Evolutionary conservation across 306 rosid genomes (phyloP).

Genomic region (Begonia fuchsioides): DNA sequence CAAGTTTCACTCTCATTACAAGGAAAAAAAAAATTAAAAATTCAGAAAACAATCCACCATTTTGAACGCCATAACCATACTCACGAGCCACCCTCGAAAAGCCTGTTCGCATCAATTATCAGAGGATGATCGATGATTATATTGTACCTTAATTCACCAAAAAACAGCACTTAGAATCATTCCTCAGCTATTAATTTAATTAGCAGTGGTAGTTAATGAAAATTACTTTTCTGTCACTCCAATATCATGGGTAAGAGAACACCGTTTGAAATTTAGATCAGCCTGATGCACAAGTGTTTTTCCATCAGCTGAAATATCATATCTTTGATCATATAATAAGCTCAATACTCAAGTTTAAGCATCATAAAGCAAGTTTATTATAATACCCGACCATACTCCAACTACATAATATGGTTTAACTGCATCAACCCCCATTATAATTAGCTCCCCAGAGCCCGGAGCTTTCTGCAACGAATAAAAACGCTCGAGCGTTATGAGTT

Average conservation of each 20-base stretch:
- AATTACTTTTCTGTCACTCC: conserved; percentile 48
- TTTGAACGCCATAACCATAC: conserved; percentile 8
- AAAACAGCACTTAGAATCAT: too few species aligned
- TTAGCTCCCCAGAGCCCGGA: conserved; percentile 44
- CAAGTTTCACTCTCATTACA: too few species aligned
- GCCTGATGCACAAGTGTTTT: conserved; percentile 34
- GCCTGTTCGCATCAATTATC: conserved; percentile 40
- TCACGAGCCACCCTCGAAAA: conserved; percentile 48
- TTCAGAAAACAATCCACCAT: not conserved
- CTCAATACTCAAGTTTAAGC: not conserved
- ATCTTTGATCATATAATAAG: not conserved
- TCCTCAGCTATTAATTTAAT: not conserved
- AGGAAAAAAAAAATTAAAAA: too few species aligned
- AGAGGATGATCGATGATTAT: conserved; percentile 59
- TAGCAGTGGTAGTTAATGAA: not conserved
- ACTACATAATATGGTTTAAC: conserved; percentile 33
- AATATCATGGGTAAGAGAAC: conserved; percentile 46
- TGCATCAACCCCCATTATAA: conserved; percentile 37
- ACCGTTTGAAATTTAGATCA: conserved; percentile 38
- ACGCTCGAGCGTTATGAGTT: too few species aligned
- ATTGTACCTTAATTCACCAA: conserved; percentile 30
- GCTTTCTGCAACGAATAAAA: conserved; percentile 26
- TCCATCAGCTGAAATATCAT: conserved; percentile 42
- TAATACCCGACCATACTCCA: conserved; percentile 65
- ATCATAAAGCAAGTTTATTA: not conserved